phyloP scores from a whole-genome alignment of 305 asterid species.

The Solanum hybrid region DNA sequence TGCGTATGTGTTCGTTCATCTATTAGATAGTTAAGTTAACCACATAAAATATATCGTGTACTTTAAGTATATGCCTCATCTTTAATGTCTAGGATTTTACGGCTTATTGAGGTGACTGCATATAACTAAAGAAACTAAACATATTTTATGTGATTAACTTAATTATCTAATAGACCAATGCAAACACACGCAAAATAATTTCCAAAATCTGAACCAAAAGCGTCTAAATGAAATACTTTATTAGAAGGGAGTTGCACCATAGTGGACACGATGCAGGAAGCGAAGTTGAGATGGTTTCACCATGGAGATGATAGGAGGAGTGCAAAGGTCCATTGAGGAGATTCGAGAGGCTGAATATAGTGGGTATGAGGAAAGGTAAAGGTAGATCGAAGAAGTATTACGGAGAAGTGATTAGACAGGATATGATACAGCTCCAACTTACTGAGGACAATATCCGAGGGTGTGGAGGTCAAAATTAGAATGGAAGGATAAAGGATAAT shows the following conservation, averaged over 20 bases:
- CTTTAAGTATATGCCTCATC: neutral
- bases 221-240: neutral
- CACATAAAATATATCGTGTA: no score
- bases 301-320: neutral
- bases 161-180: neutral
- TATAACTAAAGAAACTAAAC: no score
- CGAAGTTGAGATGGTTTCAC: neutral
- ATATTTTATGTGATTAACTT: neutral
- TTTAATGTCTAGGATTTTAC: neutral
- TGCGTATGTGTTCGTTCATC: neutral
- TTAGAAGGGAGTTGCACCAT: neutral
- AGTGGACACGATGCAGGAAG: neutral
- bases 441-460: rapidly evolving
- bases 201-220: neutral
- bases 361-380: neutral
- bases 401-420: neutral
- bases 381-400: neutral
- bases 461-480: neutral
- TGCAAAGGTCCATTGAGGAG: neutral
- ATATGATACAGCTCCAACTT: rapidly evolving
- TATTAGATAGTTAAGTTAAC: neutral
- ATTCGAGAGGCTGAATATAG: rapidly evolving
- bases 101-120: rapidly evolving
- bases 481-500: neutral
- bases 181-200: neutral